Base-by-base conservation (phyloP, 345 rosid genomes). In the Citrus australasica region DNA sequence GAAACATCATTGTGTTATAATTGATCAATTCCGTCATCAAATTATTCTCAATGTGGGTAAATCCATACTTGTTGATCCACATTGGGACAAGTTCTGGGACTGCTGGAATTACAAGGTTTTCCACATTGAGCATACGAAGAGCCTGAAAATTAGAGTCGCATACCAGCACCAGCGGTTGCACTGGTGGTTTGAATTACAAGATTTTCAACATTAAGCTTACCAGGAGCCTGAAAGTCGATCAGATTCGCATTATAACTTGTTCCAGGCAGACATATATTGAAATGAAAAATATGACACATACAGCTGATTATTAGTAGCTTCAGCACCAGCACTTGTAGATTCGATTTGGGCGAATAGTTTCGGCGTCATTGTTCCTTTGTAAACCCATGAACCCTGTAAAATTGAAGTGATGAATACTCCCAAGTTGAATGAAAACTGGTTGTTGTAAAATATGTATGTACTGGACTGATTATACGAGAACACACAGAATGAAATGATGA, bases 91-190 rank as follows among this genome's bases (percentile, higher is more conserved):
- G 67, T 17, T 80, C 38, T 0, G 42, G 17, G 2, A 74, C 24
- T 0, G 87, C 67, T 30, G 87, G 87, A 78, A 84, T 82, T 11
- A 85, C 74, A 10, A 85, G 71, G n/a, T 72, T 62, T 66, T 61
- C 79, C 3, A 82, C 76, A 3, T 70, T 22, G 1, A 82, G 71
- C 58, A 5, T 25, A 1, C 70, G 24, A 13, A 83, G 60, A 55
- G 63, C 53, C 86, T 83, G 84, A 73, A 55, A 80, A 46, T 53
- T n/a, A 70, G 4, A n/a, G 37, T 60, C 33, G 13, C 58, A 69
- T 78, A 35, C 1, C 37, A 0, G 33, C 33, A 4, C 33, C 0
- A 4, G 33, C 33, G 0, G 33, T 32, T 35, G 37, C 37, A 35
- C 1, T 35, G 7, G 37, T 7, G 37, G 37, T 35, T 35, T 35